Evolutionary conservation across 192 early-diverging fungal species (phyloP).

Genomic region (Linnemannia zychae): DNA sequence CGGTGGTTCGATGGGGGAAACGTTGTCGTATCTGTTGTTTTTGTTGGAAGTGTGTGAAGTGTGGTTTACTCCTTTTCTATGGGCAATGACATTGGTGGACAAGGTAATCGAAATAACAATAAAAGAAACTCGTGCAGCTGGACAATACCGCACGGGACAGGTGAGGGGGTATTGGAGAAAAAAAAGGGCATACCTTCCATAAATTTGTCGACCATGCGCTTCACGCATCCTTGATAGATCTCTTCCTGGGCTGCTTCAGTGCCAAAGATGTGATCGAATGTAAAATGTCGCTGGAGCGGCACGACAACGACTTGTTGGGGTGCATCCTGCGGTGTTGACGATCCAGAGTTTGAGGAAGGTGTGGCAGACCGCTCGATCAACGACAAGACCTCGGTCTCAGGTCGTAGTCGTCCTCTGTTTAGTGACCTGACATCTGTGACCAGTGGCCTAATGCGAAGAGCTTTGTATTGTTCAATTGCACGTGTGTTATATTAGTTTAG

Average conservation of each 20-base stretch:
- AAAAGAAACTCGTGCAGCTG: background rate
- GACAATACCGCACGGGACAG: background rate
- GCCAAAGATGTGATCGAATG: conserved; percentile 80
- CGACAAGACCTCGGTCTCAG: conserved; percentile 42
- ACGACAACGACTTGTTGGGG: conserved; percentile 44
- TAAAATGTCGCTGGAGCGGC: conserved; percentile 58
- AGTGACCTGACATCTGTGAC: conserved; percentile 28
- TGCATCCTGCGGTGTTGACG: conserved; percentile 24
- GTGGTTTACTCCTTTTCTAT: conserved; percentile 4
- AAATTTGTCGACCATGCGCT: conserved; percentile 62
- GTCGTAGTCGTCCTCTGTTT: conserved; percentile 23
- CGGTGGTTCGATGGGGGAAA: background rate
- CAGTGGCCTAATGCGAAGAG: conserved; percentile 50
- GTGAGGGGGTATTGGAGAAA: background rate
- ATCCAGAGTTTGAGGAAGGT: conserved; percentile 11
- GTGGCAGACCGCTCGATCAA: conserved; percentile 41
- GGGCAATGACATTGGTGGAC: background rate
- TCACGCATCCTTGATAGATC: conserved; percentile 67
- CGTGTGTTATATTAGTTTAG: background rate
- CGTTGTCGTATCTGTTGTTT: background rate
- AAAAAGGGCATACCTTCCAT: conserved; percentile 57
- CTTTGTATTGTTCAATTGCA: conserved; percentile 12
- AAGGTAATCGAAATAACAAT: background rate
- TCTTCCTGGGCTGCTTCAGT: conserved; percentile 66
- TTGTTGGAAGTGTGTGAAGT: background rate